Conservation (phyloP, 2,329 filamentous ascomycete species). For the Pseudopyrenochaeta lycopersici region DNA sequence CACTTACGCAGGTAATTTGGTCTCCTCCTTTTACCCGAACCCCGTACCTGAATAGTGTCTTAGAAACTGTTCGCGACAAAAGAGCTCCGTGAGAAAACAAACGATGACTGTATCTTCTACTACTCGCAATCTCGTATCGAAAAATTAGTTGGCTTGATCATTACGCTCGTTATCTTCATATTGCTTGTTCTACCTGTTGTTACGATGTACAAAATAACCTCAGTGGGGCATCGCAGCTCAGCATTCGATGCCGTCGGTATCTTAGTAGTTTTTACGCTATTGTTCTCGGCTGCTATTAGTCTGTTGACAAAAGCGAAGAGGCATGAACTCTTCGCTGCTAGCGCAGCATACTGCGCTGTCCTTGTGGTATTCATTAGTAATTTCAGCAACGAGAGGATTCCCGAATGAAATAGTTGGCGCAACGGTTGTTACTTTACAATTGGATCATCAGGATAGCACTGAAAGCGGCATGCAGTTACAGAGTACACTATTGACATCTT, state of each 20-base stretch:
- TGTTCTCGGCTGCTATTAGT: constrained; percentile 45
- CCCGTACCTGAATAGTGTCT: too few species aligned
- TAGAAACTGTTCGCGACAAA: too few species aligned
- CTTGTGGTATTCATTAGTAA: constrained; percentile 51
- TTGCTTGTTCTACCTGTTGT: constrained; percentile 49
- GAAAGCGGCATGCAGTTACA: too few species aligned
- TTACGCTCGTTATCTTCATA: constrained; percentile 50
- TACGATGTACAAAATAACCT: constrained; percentile 46
- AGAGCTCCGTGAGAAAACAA: too few species aligned
- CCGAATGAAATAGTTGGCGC: too few species aligned
- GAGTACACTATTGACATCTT: too few species aligned
- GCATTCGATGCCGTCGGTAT: constrained; percentile 51
- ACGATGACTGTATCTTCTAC: constrained; percentile 36
- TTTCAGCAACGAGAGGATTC: too few species aligned
- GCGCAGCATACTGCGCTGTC: constrained; percentile 49
- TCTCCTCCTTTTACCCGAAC: too few species aligned
- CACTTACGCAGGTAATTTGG: too few species aligned
- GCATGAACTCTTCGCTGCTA: constrained; percentile 48
- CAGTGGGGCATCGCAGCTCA: constrained; percentile 29
- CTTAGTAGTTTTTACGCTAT: constrained; percentile 51
- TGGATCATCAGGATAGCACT: too few species aligned
- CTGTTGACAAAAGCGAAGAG: constrained; percentile 43
- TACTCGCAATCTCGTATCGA: constrained; percentile 43
- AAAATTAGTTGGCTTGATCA: constrained; percentile 45
- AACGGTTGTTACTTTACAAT: too few species aligned